phyloP scores from a whole-genome alignment of 2,329 filamentous ascomycete genomes.

The Fusarium azukiicola region DNA sequence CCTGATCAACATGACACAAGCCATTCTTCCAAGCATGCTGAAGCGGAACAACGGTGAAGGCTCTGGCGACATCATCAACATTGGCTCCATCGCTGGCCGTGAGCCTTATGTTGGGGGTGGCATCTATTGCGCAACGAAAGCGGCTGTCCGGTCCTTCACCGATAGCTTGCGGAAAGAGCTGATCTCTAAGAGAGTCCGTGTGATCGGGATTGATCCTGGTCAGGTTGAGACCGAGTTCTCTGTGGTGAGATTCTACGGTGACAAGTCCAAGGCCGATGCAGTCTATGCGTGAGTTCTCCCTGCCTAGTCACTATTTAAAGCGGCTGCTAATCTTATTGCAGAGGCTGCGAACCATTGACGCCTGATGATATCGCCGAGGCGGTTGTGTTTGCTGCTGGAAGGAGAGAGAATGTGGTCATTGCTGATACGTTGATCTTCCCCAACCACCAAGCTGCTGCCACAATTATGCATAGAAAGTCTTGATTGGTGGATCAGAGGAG shows the following conservation, averaged over 20 bases:
- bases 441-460: conserved; percentile 83
- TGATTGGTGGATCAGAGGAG: neutral
- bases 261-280: conserved; percentile 92
- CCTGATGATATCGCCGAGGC: conserved; percentile 95
- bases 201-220: conserved; percentile 94
- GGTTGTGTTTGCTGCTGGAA: conserved; percentile 90
- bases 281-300: conserved; percentile 86
- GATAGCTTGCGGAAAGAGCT: conserved; percentile 91
- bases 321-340: conserved; percentile 54
- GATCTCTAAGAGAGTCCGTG: conserved; percentile 87
- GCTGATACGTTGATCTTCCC: conserved; percentile 94
- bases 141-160: conserved; percentile 91
- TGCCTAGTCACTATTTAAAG: accelerated
- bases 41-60: conserved; percentile 85
- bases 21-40: conserved; percentile 90
- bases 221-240: conserved; percentile 98
- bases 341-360: conserved; percentile 90
- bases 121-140: conserved; percentile 96
- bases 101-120: conserved; percentile 91
- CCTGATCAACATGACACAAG: conserved; percentile 98
- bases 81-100: conserved; percentile 94
- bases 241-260: conserved; percentile 91
- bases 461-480: conserved; percentile 56
- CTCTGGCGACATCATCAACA: conserved; percentile 95
- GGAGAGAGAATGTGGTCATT: conserved; percentile 93